Evolutionary conservation across 2,329 filamentous ascomycete species (phyloP).

Genomic region (Rhynchosporium secalis): DNA sequence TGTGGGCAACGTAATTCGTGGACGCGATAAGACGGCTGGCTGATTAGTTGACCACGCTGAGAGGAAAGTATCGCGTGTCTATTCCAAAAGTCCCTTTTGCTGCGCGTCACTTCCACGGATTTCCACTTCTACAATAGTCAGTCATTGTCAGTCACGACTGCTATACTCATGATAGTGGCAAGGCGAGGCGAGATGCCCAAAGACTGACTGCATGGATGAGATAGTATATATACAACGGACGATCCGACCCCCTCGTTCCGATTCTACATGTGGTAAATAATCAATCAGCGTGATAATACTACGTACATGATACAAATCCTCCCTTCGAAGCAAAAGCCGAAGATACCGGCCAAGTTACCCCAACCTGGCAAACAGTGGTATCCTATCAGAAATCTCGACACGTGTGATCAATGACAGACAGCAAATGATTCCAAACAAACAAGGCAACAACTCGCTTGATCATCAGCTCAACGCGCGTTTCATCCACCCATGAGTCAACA

Average conservation of each 20-base stretch:
- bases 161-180: background rate
- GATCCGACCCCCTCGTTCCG: background rate
- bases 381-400: background rate
- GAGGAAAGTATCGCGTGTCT: slow-evolving; percentile 7
- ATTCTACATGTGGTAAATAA: slow-evolving; percentile 5
- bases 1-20: slow-evolving; percentile 22
- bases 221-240: background rate
- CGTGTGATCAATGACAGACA: background rate
- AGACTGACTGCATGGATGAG: background rate
- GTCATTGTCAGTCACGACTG: no score
- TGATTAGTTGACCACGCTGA: background rate
- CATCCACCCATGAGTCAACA: background rate
- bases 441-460: slow-evolving; percentile 7
- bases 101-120: background rate
- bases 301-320: background rate
- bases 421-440: background rate
- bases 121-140: no score
- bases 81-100: slow-evolving; percentile 9
- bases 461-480: slow-evolving; percentile 17
- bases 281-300: background rate
- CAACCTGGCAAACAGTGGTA: background rate
- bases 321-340: slow-evolving; percentile 21
- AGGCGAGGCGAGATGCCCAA: background rate
- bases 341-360: slow-evolving; percentile 12
- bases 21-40: background rate